Conservation (phyloP, 1,139 yeast genomes). For the Blastobotrys capitulatus region DNA sequence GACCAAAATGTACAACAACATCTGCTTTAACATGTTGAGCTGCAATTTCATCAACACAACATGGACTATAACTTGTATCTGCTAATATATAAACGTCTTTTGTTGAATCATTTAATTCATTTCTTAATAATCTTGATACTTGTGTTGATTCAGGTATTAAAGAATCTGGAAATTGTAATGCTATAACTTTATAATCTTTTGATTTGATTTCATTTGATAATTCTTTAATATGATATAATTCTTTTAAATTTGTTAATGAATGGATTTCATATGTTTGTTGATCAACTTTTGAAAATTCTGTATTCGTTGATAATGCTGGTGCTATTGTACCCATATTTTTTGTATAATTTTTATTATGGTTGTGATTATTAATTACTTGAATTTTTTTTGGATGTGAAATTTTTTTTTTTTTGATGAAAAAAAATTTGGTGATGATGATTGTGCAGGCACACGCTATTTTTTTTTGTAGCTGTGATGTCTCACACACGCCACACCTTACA, state of each 20-base stretch:
- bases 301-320: slow-evolving; percentile 56
- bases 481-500: no score
- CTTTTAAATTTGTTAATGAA: background rate
- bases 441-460: no score
- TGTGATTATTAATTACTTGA: no score
- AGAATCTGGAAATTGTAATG: slow-evolving; percentile 86
- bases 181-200: slow-evolving; percentile 43
- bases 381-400: no score
- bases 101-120: slow-evolving; percentile 7
- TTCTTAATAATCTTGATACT: slow-evolving; percentile 49
- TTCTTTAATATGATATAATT: slow-evolving; percentile 26
- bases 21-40: slow-evolving; percentile 90
- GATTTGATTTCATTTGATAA: slow-evolving; percentile 23
- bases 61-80: slow-evolving; percentile 91
- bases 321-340: slow-evolving; percentile 33
- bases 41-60: slow-evolving; percentile 96
- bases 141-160: slow-evolving; percentile 74
- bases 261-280: slow-evolving; percentile 24
- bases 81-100: slow-evolving; percentile 48
- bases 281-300: slow-evolving; percentile 48
- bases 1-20: slow-evolving; percentile 87
- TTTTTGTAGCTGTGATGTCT: no score
- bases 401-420: no score
- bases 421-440: no score
- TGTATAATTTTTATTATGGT: slow-evolving; percentile 9